Base-by-base conservation (phyloP, 805 yeast genomes). In the Lachancea mirantina region DNA sequence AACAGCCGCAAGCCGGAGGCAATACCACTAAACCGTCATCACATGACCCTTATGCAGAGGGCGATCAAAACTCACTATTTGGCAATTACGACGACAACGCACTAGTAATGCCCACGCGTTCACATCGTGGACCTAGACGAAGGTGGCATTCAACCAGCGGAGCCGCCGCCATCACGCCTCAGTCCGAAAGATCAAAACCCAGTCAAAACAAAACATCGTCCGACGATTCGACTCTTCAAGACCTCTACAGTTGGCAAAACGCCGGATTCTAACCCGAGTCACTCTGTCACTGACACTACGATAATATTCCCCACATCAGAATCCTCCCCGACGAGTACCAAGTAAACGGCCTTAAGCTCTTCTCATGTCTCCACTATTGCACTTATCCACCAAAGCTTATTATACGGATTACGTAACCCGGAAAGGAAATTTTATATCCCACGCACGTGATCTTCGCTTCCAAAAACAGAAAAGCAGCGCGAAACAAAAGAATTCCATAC, bases 221-320 rank as follows among this genome's bases (percentile, higher is more conserved):
- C 14, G 36, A 28, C 9, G 42, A 38, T 6, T 36, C 28, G 7
- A 38, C 30, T 24, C 22, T 38, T 8, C 39, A 36, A 8, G 45
- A 44, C 31, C 17, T 44, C 26, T 44, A 41, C 34, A 34, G 38
- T 17, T 44, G 48, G 48, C 48, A 44, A 34, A 44, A 44, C 25
- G 39, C 47, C 13, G 43, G 39, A 16, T 43, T 19, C 16, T 34
- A 19, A 22, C n/a, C n/a, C n/a, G n/a, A n/a, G n/a, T n/a, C n/a
- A n/a, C n/a, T n/a, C n/a, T n/a, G n/a, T n/a, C n/a, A n/a, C n/a
- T n/a, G n/a, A n/a, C n/a, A n/a, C n/a, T n/a, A n/a, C n/a, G n/a
- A n/a, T n/a, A n/a, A n/a, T n/a, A n/a, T n/a, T n/a, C n/a, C n/a
- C n/a, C n/a, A n/a, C n/a, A n/a, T n/a, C n/a, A n/a, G n/a, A n/a